phyloP scores from a whole-genome alignment of 305 asterid species.

The Fraxinus nigra region DNA sequence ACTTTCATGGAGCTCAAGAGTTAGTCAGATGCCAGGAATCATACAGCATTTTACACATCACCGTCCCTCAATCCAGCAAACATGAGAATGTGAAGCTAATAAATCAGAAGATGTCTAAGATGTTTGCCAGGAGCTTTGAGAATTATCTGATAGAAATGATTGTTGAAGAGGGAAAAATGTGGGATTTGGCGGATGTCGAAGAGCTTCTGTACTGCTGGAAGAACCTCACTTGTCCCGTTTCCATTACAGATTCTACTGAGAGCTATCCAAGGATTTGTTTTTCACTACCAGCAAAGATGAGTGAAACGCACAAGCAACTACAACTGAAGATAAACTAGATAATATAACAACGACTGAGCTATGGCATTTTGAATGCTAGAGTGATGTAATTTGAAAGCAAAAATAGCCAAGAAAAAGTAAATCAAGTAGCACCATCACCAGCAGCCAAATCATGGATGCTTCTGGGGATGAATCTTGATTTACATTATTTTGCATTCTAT shows the following conservation, averaged over 20 bases:
- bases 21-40: constrained; percentile 34
- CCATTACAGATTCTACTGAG: constrained; percentile 59
- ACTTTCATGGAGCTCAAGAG: constrained; percentile 45
- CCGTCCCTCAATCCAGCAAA: constrained; percentile 64
- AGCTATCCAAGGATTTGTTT: constrained; percentile 11
- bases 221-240: constrained; percentile 52
- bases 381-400: neutral
- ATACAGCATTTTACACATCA: constrained; percentile 49
- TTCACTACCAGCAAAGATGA: neutral
- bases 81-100: constrained; percentile 26
- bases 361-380: neutral
- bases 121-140: constrained; percentile 70
- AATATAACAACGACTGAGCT: neutral
- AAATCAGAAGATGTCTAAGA: constrained; percentile 38
- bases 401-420: neutral
- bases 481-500: neutral
- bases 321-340: neutral
- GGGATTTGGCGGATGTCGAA: constrained; percentile 60
- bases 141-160: constrained; percentile 63
- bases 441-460: neutral
- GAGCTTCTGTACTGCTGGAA: constrained; percentile 70
- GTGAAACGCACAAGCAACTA: neutral
- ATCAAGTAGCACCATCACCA: neutral
- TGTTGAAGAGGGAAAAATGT: constrained; percentile 59
- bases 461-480: neutral